These are phyloP conservation scores for Tetraselmis chui DNA, from an alignment of 139 green algal species.

Conservation along the genomic window DNA sequence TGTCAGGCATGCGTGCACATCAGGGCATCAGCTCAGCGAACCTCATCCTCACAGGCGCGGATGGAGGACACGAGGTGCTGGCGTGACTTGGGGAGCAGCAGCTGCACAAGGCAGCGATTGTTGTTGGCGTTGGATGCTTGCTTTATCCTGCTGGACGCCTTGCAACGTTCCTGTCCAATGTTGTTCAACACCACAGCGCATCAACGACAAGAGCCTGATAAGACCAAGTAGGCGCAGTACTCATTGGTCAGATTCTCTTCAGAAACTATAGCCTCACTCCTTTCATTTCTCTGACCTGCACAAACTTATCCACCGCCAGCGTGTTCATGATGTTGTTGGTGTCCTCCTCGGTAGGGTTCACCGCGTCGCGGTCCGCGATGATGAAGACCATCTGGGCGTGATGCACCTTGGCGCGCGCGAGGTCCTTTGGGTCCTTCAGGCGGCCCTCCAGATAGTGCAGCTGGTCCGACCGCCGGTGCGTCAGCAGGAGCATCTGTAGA, in stretches of 20 bases:
- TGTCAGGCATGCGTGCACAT: no score
- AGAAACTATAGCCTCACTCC: no score
- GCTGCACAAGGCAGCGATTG: constrained; percentile 4
- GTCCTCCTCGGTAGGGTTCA: constrained; percentile 10
- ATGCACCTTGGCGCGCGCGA: background rate
- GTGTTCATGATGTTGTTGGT: constrained; percentile 16
- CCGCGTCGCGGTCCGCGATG: constrained; percentile 9
- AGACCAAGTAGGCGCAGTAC: no score
- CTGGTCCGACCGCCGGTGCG: background rate
- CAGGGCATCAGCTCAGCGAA: no score
- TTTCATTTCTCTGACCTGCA: background rate
- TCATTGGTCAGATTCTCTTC: no score
- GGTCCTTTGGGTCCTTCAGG: background rate
- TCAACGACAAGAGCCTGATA: no score
- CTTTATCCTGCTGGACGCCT: no score
- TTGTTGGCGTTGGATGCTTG: no score
- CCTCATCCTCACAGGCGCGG: background rate
- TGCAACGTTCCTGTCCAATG: no score
- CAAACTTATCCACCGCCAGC: constrained; percentile 4
- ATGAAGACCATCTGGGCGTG: constrained; percentile 4
- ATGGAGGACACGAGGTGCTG: constrained; percentile 12
- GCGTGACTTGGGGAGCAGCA: constrained; percentile 13
- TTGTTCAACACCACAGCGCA: no score
- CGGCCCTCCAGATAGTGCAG: background rate
- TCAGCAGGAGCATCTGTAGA: background rate